Evolutionary conservation across 2,329 filamentous ascomycete genomes (phyloP).

Genomic region (Neofusicoccum umdonicola): DNA sequence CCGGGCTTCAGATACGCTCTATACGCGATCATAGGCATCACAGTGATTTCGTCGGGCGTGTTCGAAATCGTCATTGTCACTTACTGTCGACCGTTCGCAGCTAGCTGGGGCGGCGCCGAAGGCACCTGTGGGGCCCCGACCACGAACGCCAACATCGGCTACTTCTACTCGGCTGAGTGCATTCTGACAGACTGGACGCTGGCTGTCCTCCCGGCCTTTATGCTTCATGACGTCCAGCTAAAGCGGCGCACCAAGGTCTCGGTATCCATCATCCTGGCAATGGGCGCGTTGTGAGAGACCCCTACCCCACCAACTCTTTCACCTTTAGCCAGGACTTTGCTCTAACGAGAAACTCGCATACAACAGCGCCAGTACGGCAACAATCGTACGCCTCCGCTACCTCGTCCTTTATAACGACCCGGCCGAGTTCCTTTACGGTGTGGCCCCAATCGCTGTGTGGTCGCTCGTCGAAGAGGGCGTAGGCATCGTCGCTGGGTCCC

Average conservation of each 20-base stretch:
- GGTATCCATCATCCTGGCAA: constrained; percentile 43
- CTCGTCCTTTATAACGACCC: constrained; percentile 40
- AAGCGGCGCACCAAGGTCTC: constrained; percentile 45
- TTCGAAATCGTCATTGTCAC: not conserved
- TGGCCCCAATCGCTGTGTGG: constrained; percentile 46
- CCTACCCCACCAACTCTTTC: not conserved
- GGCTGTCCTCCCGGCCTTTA: constrained; percentile 33
- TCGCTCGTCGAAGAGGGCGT: constrained; percentile 50
- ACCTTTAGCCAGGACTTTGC: not conserved
- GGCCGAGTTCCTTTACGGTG: constrained; percentile 40
- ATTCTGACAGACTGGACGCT: constrained; percentile 31
- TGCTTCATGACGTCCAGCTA: constrained; percentile 44
- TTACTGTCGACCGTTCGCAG: constrained; percentile 16
- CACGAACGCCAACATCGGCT: constrained; percentile 30
- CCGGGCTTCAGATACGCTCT: not conserved
- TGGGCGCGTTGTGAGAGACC: constrained; percentile 42
- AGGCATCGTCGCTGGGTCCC: constrained; percentile 50
- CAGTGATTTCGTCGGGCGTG: not conserved
- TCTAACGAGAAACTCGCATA: not conserved
- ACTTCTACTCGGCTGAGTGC: constrained; percentile 34
- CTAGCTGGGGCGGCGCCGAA: constrained; percentile 8
- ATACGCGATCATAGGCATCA: not conserved
- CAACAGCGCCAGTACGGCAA: constrained; percentile 36
- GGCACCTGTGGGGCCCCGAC: not conserved
- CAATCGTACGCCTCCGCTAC: constrained; percentile 45